Evolutionary conservation across 108 stramenopile genomes (phyloP), one percentile per base, ranked within the genome.

Genomic region (Cyclostephanos invisitatus): DNA sequence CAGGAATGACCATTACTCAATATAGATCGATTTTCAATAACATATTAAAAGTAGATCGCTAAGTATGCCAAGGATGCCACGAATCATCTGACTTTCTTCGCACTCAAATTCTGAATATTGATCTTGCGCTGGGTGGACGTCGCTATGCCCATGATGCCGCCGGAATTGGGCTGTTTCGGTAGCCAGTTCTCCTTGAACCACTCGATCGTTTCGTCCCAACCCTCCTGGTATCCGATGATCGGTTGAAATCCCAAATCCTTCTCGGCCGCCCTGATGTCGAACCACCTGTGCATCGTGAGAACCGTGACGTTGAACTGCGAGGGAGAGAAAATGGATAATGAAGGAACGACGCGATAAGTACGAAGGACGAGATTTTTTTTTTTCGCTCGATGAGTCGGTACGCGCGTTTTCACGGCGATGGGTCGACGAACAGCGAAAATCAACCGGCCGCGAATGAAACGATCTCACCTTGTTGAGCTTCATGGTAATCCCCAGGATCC

Each of bases 161-260:
- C 66, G 18, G 53, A 60, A 64, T 49, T 64, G 22, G 59, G 17
- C 28, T 80, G 72, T 40, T 62, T 70, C 0, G 96, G 95, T 10
- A 98, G 75, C 98, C 98, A 99, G 71, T 96, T 84, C 28, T 78
- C 70, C 77, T 90, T 88, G 80, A 98, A 97, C 97, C 97, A 98
- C 37, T 84, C 91, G 29, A 92, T 83, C 0, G 97, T 99, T 42
- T 86, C 81, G 15, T 74, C 76, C 95, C 97, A 99, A 8, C 96
- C 98, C 53, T 97, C 84, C 2, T 91, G 90, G 70, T 96, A 97
- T 15, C 85, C 82, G 32, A 87, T 82, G 36, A 98, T 71, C 0
- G 98, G 97, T 75, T 90, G 82, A 80, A 96, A 99, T 53, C 81
- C 62, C 67, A 99, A 83, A 83, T 99, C 98, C 18, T 78, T 83